phyloP scores from a whole-genome alignment of 495 filamentous ascomycete genomes.

The Aspergillus cristatus region DNA sequence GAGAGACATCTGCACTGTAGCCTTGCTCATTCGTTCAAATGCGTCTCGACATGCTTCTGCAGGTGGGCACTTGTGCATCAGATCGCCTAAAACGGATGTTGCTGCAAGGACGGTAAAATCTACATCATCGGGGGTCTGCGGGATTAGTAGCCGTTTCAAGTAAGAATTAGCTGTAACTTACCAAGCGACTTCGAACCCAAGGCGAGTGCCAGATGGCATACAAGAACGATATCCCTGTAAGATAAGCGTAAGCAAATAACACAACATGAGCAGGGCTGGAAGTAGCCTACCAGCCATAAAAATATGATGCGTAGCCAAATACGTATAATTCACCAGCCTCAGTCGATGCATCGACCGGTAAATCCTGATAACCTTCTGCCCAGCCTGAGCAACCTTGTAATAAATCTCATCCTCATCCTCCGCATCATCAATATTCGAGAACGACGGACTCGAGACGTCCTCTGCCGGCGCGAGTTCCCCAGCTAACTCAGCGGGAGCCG shows the following conservation, averaged over 20 bases:
- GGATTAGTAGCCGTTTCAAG: background rate
- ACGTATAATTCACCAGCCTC: constrained; percentile 90
- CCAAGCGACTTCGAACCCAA: constrained; percentile 71
- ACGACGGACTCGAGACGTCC: constrained; percentile 53
- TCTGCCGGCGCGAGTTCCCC: constrained; percentile 65
- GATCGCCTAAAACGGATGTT: constrained; percentile 71
- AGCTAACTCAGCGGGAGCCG: constrained; percentile 75
- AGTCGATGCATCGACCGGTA: constrained; percentile 85
- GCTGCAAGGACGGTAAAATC: constrained; percentile 95
- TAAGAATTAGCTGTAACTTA: constrained; percentile 32
- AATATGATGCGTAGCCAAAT: constrained; percentile 90
- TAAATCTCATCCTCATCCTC: constrained; percentile 89
- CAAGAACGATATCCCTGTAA: constrained; percentile 79
- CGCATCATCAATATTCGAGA: constrained; percentile 46
- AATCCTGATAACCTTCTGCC: constrained; percentile 81
- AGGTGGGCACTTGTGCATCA: constrained; percentile 70
- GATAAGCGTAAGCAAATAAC: too few species aligned
- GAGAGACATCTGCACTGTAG: constrained; percentile 84
- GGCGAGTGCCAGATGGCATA: constrained; percentile 97
- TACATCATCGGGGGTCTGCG: constrained; percentile 82
- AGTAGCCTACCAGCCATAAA: constrained; percentile 74
- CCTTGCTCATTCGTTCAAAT: constrained; percentile 91
- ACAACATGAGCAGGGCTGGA: too few species aligned
- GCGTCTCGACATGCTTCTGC: constrained; percentile 84
- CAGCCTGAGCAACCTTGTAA: constrained; percentile 88